phyloP scores from a whole-genome alignment of 176 grass and related monocot genomes.

The Carex pumila region DNA sequence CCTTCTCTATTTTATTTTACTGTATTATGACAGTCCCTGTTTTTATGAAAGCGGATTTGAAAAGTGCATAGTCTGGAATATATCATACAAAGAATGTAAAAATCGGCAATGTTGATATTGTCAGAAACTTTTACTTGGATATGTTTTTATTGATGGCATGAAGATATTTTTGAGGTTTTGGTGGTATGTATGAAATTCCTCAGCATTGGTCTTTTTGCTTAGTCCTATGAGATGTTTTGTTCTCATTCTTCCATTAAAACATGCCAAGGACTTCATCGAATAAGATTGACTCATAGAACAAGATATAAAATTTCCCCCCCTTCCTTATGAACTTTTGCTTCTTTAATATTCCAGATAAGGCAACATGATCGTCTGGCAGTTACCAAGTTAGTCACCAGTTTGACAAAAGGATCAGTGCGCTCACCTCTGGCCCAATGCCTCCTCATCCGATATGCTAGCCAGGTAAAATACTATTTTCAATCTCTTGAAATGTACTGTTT shows the following conservation, averaged over 20 bases:
- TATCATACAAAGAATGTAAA: not conserved
- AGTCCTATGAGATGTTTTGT: not conserved
- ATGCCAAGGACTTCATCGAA: not conserved
- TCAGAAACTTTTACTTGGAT: not conserved
- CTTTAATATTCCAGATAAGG: slow-evolving; percentile 56
- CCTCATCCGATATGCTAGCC: slow-evolving; percentile 90
- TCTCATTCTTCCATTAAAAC: not conserved
- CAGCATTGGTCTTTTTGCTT: not conserved
- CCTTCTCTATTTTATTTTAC: not conserved
- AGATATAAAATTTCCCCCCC: not conserved
- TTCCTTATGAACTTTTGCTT: not conserved
- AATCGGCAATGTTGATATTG: not conserved
- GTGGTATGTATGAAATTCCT: not conserved
- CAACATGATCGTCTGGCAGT: slow-evolving; percentile 97
- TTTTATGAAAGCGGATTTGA: not conserved
- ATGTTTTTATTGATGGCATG: not conserved
- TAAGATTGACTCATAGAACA: not conserved
- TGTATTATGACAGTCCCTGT: not conserved
- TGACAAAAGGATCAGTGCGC: slow-evolving; percentile 91
- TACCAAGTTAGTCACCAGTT: slow-evolving; percentile 89
- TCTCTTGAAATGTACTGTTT: slow-evolving; percentile 17
- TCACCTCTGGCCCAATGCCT: slow-evolving; percentile 94
- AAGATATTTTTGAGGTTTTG: not conserved
- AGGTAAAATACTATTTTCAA: slow-evolving; percentile 39
- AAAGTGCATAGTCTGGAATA: not conserved